These are phyloP conservation scores for Coemansia sp. DNA, from an alignment of 192 early-diverging fungal genomes.

Conservation along the genomic window DNA sequence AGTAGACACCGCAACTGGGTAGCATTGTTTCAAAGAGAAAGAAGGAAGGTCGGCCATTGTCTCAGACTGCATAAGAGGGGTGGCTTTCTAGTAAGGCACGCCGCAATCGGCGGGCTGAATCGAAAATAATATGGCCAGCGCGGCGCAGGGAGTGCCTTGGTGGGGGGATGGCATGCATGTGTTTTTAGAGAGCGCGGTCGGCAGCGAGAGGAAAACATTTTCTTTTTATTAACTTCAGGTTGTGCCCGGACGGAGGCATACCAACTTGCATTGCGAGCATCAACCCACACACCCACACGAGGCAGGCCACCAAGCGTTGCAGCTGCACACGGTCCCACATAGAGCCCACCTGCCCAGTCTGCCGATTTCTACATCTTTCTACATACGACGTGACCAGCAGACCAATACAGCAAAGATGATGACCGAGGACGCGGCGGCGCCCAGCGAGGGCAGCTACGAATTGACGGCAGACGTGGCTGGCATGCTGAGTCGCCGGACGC, in stretches of 20 bases:
- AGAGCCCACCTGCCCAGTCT: too few relatives aligned
- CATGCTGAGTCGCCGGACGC: slow-evolving; percentile 39
- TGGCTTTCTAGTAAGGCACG: slow-evolving; percentile 5
- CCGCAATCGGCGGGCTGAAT: slow-evolving; percentile 2
- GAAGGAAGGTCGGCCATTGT: slow-evolving; percentile 16
- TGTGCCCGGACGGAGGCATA: too few relatives aligned
- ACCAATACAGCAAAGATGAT: slow-evolving; percentile 18
- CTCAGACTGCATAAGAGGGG: slow-evolving; percentile 10
- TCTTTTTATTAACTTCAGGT: too few relatives aligned
- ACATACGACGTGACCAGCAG: background rate
- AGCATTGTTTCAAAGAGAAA: slow-evolving; percentile 5
- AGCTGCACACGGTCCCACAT: too few relatives aligned
- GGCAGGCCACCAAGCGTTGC: too few relatives aligned
- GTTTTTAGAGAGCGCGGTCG: too few relatives aligned
- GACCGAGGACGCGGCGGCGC: slow-evolving; percentile 16
- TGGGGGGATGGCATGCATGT: background rate
- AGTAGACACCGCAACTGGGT: background rate
- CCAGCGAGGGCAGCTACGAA: background rate
- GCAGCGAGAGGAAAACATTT: too few relatives aligned
- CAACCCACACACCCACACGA: too few relatives aligned
- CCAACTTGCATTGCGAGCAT: too few relatives aligned
- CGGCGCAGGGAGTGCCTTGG: slow-evolving; percentile 1
- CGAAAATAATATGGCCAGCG: background rate
- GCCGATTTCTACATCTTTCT: too few relatives aligned
- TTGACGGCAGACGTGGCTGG: background rate